These are phyloP conservation scores for Alternaria panax DNA, from an alignment of 2,329 filamentous ascomycete species.

Conservation along the genomic window DNA sequence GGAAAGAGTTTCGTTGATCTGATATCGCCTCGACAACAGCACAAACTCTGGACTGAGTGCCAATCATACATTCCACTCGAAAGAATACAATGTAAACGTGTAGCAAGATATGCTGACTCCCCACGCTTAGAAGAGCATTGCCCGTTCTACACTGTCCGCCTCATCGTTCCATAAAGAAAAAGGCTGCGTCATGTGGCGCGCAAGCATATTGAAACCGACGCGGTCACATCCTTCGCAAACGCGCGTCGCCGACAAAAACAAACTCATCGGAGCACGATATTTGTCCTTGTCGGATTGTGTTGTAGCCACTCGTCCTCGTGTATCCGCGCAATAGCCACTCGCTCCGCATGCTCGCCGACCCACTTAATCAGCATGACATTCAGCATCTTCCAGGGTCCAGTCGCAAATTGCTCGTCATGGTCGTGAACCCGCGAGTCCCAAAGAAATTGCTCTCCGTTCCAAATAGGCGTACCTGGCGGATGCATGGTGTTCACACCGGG, in stretches of 20 bases:
- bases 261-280: constrained; percentile 36
- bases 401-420: constrained; percentile 30
- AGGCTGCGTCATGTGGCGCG: background rate
- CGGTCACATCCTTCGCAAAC: background rate
- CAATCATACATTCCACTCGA: background rate
- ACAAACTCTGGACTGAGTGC: background rate
- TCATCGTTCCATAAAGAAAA: background rate
- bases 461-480: constrained; percentile 44
- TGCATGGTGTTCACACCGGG: constrained; percentile 31
- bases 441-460: constrained; percentile 36
- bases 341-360: constrained; percentile 34
- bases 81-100: background rate
- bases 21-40: background rate
- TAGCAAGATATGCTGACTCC: background rate
- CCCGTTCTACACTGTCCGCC: background rate
- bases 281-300: constrained; percentile 25
- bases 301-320: constrained; percentile 43
- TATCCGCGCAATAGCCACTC: constrained; percentile 43
- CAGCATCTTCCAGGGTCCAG: constrained; percentile 42
- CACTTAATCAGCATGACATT: constrained; percentile 46
- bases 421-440: constrained; percentile 40
- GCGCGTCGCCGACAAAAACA: background rate
- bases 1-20: too few relatives aligned
- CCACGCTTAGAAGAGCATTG: background rate
- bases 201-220: background rate